These are phyloP conservation scores for Xylaria sp. DNA, from an alignment of 2,329 filamentous ascomycete genomes.

Conservation along the genomic window DNA sequence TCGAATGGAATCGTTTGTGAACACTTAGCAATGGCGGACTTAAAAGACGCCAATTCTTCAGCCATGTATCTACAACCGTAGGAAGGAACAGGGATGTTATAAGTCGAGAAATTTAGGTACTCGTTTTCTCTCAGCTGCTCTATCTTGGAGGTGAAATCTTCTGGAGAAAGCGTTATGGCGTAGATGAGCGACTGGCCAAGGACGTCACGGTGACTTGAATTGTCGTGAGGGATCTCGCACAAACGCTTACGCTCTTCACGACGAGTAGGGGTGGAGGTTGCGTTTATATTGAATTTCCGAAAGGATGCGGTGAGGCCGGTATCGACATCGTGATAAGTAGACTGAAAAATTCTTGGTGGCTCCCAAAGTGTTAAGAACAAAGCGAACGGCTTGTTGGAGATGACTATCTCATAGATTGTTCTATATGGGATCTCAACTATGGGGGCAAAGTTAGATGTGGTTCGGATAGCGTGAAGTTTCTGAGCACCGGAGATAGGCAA, in stretches of 20 bases:
- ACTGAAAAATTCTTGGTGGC: constrained; percentile 55
- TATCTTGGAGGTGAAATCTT: constrained; percentile 40
- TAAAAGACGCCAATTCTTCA: constrained; percentile 42
- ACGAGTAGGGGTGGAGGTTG: constrained; percentile 7
- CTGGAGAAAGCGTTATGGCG: constrained; percentile 40
- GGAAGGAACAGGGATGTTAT: constrained; percentile 30
- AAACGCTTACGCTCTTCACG: constrained; percentile 40
- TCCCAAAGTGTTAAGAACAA: constrained; percentile 58
- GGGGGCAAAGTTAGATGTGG: background rate
- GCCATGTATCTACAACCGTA: constrained; percentile 27
- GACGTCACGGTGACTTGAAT: constrained; percentile 41
- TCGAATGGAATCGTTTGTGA: constrained; percentile 53
- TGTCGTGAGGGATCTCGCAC: constrained; percentile 36
- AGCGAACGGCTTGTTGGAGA: constrained; percentile 42
- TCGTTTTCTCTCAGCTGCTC: constrained; percentile 37
- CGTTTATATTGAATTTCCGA: constrained; percentile 24
- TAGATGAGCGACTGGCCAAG: constrained; percentile 54
- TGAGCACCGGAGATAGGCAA: background rate
- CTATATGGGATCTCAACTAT: constrained; percentile 56
- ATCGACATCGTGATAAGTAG: background rate
- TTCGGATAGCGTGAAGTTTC: background rate
- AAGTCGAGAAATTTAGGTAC: constrained; percentile 33
- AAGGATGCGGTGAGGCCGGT: constrained; percentile 17
- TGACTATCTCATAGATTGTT: constrained; percentile 53
- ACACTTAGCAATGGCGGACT: constrained; percentile 38